Conservation (phyloP, 148 eudicot species). For the Bassia scoparia region DNA sequence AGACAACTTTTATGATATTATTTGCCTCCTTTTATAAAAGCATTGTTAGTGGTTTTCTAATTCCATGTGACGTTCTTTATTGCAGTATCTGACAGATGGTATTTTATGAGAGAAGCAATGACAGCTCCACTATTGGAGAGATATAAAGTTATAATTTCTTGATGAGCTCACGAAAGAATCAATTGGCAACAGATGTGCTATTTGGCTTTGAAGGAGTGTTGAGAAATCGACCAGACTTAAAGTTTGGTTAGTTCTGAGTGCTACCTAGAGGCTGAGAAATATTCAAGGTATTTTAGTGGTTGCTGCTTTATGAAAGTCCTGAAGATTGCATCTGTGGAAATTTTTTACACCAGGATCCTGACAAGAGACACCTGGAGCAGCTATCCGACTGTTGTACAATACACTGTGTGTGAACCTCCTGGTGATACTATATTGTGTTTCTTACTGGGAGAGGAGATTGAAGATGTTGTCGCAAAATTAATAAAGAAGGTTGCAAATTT, state of each 20-base stretch:
- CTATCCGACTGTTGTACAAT: constrained; percentile 88
- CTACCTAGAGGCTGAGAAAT: constrained; percentile 98
- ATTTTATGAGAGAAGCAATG: constrained; percentile 98
- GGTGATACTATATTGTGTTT: constrained; percentile 73
- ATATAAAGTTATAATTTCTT: constrained; percentile 75
- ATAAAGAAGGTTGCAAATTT: constrained; percentile 44
- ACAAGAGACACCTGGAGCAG: constrained; percentile 88
- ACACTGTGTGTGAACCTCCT: constrained; percentile 60
- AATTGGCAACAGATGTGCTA: constrained; percentile 80
- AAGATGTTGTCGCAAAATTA: constrained; percentile 54
- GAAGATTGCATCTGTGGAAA: constrained; percentile 87
- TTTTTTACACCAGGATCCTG: constrained; percentile 80
- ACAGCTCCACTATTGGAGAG: constrained; percentile 82
- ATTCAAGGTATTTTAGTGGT: constrained; percentile 71
- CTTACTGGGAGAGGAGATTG: constrained; percentile 75
- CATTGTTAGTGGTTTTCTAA: too few species aligned
- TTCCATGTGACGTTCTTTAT: constrained; percentile 5
- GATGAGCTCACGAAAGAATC: constrained; percentile 96
- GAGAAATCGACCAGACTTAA: constrained; percentile 71
- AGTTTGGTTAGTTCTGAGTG: constrained; percentile 91
- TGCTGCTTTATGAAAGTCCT: constrained; percentile 92
- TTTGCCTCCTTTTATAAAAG: too few species aligned
- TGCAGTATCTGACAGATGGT: constrained; percentile 89
- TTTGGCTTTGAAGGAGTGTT: constrained; percentile 87
- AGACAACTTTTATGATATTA: too few species aligned